Evolutionary conservation across 164 flowering plant genomes (phyloP), one percentile per base, ranked within the genome.

Genomic region (Tinospora cordifolia): DNA sequence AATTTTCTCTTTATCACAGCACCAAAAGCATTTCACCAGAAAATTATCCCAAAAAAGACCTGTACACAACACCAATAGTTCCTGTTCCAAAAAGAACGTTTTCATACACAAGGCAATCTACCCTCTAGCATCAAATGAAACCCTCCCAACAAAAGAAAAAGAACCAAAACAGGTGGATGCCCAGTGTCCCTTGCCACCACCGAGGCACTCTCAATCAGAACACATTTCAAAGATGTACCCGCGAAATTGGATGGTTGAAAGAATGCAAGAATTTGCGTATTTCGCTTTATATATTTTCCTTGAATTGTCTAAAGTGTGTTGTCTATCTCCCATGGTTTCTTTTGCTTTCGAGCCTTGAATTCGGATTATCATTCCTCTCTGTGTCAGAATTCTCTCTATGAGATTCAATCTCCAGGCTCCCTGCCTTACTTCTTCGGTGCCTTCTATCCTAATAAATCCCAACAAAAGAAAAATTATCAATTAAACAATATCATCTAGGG

Each of bases 321-420:
- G 46, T 54, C 69, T 66, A 58, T 51, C 14, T 22, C n/a, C 66
- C 60, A 22, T 66, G 69, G 73, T 75, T 79, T 62, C 82, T 83
- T 78, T 70, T 77, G 82, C 84, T 82, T 66, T 83, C 88, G 39
- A 82, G 79, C 73, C 83, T 86, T 60, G 87, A 80, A 62, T 84
- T 88, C 3, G 83, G 87, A 71, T 81, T 79, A 65, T 93, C 98
- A 64, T 96, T 91, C 65, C 68, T 77, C 25, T 93, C 98, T 0
- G 97, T 87, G 81, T 90, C 98, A 4, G 93, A 88, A 70, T 77
- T 84, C 59, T 90, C 94, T 76, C 68, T 83, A 60, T 86, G 89
- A 0, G 87, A 79, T 25, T 91, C 97, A 47, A 81, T 83, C 72
- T 93, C 98, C 79, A 72, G 66, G 81, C 88, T 86, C 21, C 81